Base-by-base conservation (phyloP, 1,284 basidiomycete species). In the Rhodotorula sp. region DNA sequence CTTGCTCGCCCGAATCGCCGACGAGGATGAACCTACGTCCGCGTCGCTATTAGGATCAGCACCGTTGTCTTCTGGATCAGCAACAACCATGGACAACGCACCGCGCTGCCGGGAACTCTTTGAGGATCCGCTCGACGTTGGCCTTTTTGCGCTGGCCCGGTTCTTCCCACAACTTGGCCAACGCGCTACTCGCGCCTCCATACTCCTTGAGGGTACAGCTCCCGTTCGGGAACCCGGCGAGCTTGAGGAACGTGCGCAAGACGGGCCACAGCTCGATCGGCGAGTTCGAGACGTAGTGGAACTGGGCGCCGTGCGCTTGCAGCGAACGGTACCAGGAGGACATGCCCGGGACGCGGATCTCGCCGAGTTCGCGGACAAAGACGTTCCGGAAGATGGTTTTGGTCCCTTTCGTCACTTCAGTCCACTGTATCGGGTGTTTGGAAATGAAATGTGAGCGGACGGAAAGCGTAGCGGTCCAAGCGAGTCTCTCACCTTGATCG, bases 181-280 rank as follows among this genome's bases (percentile, higher is more conserved):
- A 81, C 3, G 89, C 89, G 64, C 89, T 87, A 2, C 89, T 88
- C 8, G 70, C 68, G 7, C 77, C 74, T 18, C 89, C 88, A 72
- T 95, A 95, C 51, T 90, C 91, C 69, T 88, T 88, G 22, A 93
- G 83, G 77, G 87, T 75, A 26, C 75, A 71, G 8, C 88, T 90
- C 12, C 87, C 87, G 84, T 66, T 12, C 33, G 69, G 91, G 87
- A 54, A 94, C 83, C 33, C 85, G 82, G 7, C 91, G 87, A 42
- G 89, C 79, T 45, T 81, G 68, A 98, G 85, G 80, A 95, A 97
- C 48, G 91, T 87, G 69, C 84, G 85, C 42, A 97, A 83, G 24
- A 94, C 84, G 87, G 89, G 51, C 61, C 93, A 85, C n/a, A 95
- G 84, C 77, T 93, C 91, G 76, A 89, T 91, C 0, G 94, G 94